phyloP scores from a whole-genome alignment of 768 basidiomycete genomes.

The Lactarius pseudohatsudake region DNA sequence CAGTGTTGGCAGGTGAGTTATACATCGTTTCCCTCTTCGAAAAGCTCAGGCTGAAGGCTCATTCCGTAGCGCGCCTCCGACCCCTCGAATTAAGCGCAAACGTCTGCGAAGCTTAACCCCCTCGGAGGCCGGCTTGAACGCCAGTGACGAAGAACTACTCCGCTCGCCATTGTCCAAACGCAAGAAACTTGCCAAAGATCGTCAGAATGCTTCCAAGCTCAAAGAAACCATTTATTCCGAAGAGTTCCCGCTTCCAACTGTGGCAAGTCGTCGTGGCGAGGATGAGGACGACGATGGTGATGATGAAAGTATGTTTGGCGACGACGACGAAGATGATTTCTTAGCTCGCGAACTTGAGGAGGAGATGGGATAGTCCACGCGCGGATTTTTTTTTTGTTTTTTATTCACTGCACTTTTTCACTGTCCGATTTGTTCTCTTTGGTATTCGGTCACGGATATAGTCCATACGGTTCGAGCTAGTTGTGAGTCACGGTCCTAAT shows the following conservation, averaged over 20 bases:
- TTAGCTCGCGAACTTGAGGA: conserved; percentile 78
- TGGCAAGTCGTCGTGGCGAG: conserved; percentile 16
- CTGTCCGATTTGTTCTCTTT: conserved; percentile 12
- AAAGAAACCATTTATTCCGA: conserved; percentile 48
- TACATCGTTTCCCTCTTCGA: conserved; percentile 11
- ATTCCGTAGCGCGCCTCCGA: conserved; percentile 39
- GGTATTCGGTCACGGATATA: conserved; percentile 19
- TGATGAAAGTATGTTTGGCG: conserved; percentile 43
- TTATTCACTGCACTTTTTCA: conserved; percentile 7
- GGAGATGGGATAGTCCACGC: conserved; percentile 60
- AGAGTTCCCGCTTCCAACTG: conserved; percentile 20
- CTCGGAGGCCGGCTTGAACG: conserved; percentile 48
- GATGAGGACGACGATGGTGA: conserved; percentile 45
- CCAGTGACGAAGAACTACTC: conserved; percentile 42
- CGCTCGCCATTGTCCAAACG: conserved; percentile 78
- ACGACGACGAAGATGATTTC: conserved; percentile 72
- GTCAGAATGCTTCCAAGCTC: conserved; percentile 62
- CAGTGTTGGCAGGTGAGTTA: conserved; percentile 45
- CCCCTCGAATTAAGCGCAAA: conserved; percentile 56
- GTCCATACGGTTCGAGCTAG: conserved; percentile 18
- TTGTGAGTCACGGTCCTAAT: conserved; percentile 1
- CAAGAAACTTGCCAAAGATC: conserved; percentile 69
- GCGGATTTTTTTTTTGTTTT: conserved; percentile 7
- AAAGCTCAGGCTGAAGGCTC: not conserved
- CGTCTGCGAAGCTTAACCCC: conserved; percentile 72